phyloP scores from a whole-genome alignment of 371 early-diverging fungal species.

The Astathelohania contejeani region DNA sequence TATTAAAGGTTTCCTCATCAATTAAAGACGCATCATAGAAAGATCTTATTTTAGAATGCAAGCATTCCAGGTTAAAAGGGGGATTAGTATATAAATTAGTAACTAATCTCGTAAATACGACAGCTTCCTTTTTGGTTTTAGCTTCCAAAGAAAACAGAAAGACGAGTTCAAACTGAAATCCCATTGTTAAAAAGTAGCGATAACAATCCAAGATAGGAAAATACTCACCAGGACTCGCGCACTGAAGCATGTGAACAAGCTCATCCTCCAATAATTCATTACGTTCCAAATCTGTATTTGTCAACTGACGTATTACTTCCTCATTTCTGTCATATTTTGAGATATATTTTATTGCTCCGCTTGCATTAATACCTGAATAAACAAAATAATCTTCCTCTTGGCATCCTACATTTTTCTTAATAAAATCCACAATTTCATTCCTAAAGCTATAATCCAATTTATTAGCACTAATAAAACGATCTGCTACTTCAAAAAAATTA shows the following conservation, averaged over 20 bases:
- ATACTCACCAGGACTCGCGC: constrained; percentile 8
- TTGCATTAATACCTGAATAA: constrained; percentile 35
- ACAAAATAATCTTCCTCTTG: constrained; percentile 20
- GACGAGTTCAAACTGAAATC: constrained; percentile 34
- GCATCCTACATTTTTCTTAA: constrained; percentile 41
- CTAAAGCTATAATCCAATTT: constrained; percentile 26
- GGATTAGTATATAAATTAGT: constrained; percentile 39
- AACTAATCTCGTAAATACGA: constrained; percentile 33
- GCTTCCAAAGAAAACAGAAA: constrained; percentile 30
- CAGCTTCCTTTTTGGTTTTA: constrained; percentile 33
- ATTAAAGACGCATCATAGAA: constrained; percentile 14
- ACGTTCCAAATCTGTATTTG: constrained; percentile 2
- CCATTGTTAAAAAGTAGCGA: constrained; percentile 36
- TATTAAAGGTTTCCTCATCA: constrained; percentile 4
- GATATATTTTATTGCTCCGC: constrained; percentile 31
- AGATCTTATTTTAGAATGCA: constrained; percentile 17
- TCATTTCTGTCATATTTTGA: neutral
- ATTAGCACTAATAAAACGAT: constrained; percentile 33
- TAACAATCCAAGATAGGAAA: constrained; percentile 44
- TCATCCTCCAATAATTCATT: constrained; percentile 16
- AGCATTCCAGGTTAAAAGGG: constrained; percentile 34
- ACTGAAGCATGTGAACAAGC: constrained; percentile 10
- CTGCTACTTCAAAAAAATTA: constrained; percentile 41
- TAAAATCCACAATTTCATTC: constrained; percentile 48
- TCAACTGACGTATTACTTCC: constrained; percentile 10